These are phyloP conservation scores for Mortierella hygrophila DNA, from an alignment of 192 early-diverging fungal genomes.

Conservation along the genomic window DNA sequence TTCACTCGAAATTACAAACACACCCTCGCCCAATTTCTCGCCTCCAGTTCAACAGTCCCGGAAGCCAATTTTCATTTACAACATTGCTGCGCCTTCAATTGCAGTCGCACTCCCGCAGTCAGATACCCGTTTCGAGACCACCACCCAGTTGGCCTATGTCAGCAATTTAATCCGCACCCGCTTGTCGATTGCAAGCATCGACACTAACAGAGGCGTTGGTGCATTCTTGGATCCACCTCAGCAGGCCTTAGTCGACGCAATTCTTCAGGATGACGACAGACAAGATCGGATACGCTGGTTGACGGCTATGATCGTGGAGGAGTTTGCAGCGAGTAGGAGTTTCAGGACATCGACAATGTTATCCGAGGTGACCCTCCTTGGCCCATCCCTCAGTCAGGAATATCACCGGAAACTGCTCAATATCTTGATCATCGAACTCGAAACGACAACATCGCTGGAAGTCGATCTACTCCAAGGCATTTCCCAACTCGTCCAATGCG, in stretches of 20 bases:
- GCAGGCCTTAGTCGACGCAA: too few relatives aligned
- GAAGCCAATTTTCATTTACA: not conserved
- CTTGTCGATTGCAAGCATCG: not conserved
- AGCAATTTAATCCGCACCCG: not conserved
- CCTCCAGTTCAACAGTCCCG: not conserved
- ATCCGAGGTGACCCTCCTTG: not conserved
- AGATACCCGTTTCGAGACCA: not conserved
- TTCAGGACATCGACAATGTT: too few relatives aligned
- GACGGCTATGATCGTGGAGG: too few relatives aligned
- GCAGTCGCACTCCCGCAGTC: not conserved
- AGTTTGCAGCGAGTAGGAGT: too few relatives aligned
- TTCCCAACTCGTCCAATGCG: not conserved
- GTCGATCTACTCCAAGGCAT: not conserved
- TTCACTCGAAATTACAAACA: too few relatives aligned
- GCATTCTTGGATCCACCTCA: too few relatives aligned
- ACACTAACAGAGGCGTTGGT: too few relatives aligned
- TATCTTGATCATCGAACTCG: not conserved
- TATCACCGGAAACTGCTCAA: not conserved
- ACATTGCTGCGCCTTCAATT: not conserved
- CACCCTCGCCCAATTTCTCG: too few relatives aligned
- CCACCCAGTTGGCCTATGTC: not conserved
- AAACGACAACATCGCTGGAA: not conserved
- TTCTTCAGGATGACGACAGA: too few relatives aligned
- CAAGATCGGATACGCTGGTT: too few relatives aligned
- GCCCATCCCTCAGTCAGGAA: not conserved